A percentile compares a stretch with the other conserved stretches of the same genome.
Conservation (phyloP, 768 basidiomycete genomes). For the Auricularia auricula-judae region DNA sequence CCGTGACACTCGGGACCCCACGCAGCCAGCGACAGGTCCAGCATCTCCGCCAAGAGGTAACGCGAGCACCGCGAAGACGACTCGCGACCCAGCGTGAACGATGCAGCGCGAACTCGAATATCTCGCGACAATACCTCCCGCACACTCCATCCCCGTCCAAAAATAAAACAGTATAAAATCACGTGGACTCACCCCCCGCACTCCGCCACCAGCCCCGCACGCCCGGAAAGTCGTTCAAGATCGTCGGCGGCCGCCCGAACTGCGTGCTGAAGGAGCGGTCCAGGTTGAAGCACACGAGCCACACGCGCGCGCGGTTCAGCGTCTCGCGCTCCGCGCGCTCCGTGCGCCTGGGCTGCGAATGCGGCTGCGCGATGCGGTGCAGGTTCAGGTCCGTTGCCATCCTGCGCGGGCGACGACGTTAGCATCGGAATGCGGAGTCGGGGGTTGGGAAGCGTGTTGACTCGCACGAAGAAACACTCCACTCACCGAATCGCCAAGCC, state of each 20-base stretch:
- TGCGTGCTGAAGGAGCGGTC: conserved; percentile 83
- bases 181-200: background rate
- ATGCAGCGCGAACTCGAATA: no score
- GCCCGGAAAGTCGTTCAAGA: conserved; percentile 64
- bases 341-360: background rate
- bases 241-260: conserved; percentile 79
- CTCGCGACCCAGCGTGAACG: no score
- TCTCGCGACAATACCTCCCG: no score
- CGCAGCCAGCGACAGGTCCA: no score
- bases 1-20: no score
- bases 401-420: no score
- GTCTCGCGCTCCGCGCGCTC: conserved; percentile 85
- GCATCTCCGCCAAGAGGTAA: no score
- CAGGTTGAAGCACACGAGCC: conserved; percentile 86
- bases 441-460: no score
- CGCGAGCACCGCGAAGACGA: no score
- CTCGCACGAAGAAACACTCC: no score
- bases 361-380: conserved; percentile 31
- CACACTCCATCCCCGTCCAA: background rate
- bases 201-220: background rate
- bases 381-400: conserved; percentile 85
- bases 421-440: no score
- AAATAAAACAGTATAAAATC: background rate
- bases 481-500: conserved; percentile 78
- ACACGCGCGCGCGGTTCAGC: conserved; percentile 59